Percentiles rank a stretch among this genome's conserved stretches.
These are phyloP conservation scores for Pythium plurisporium DNA, from an alignment of 352 stramenopile genomes.

Conservation along the genomic window DNA sequence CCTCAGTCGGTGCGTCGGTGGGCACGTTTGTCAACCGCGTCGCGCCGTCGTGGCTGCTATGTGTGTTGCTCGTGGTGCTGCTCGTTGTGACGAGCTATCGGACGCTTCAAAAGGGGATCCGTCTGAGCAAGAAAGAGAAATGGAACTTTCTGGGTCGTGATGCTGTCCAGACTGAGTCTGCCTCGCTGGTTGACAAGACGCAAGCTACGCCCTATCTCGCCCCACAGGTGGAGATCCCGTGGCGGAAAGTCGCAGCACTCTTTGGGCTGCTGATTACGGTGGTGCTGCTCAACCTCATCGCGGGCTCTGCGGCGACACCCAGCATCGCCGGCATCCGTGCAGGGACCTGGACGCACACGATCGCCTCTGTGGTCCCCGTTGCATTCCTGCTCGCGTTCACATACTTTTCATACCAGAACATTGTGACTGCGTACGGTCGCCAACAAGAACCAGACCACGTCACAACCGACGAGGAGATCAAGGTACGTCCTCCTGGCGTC, in stretches of 20 bases:
- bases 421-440: constrained; percentile 33
- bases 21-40: constrained; percentile 92
- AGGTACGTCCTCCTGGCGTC: neutral
- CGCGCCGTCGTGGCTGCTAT: constrained; percentile 85
- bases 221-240: constrained; percentile 74
- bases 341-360: constrained; percentile 66
- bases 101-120: constrained; percentile 87
- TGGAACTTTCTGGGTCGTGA: constrained; percentile 7
- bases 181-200: neutral
- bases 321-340: constrained; percentile 87
- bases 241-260: constrained; percentile 75
- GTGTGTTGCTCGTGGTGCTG: constrained; percentile 86
- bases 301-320: constrained; percentile 80
- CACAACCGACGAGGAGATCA: constrained; percentile 37
- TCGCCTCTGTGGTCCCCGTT: constrained; percentile 46
- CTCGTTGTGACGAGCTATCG: constrained; percentile 83
- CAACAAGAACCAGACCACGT: constrained; percentile 48
- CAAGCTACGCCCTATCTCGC: neutral
- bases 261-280: constrained; percentile 85
- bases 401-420: constrained; percentile 54
- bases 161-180: neutral
- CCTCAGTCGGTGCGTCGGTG: constrained; percentile 47
- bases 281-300: constrained; percentile 89
- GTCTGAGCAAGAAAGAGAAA: constrained; percentile 43
- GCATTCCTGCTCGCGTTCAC: constrained; percentile 64